These are phyloP conservation scores for Leccinum incarnatum DNA, from an alignment of 768 basidiomycete species.

Conservation along the genomic window DNA sequence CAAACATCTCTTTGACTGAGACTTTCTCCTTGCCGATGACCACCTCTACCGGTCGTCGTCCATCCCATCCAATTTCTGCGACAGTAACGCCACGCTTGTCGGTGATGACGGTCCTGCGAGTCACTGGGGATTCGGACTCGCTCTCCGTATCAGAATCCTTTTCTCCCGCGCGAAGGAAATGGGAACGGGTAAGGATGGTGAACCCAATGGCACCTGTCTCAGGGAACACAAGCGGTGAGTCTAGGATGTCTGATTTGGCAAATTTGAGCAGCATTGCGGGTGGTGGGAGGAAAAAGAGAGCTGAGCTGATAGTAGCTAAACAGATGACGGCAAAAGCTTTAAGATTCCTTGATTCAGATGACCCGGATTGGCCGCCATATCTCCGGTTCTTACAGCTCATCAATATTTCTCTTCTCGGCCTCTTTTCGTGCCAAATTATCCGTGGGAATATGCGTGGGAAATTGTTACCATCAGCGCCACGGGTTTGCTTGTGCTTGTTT, in stretches of 20 bases:
- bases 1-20: conserved; percentile 54
- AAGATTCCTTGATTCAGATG: background rate
- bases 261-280: conserved; percentile 56
- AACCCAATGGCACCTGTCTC: conserved; percentile 49
- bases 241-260: conserved; percentile 55
- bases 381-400: background rate
- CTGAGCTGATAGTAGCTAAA: background rate
- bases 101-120: conserved; percentile 43
- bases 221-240: conserved; percentile 52
- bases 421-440: background rate
- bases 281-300: background rate
- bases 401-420: conserved; percentile 2
- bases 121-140: conserved; percentile 24
- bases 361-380: background rate
- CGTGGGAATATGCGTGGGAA: conserved; percentile 9
- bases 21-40: conserved; percentile 50
- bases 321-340: background rate
- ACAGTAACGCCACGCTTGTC: conserved; percentile 41
- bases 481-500: conserved; percentile 27
- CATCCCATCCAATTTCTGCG: conserved; percentile 52
- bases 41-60: conserved; percentile 49
- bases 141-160: conserved; percentile 31
- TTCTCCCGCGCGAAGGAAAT: conserved; percentile 28
- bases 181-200: conserved; percentile 44
- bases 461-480: conserved; percentile 10